A percentile compares a stretch with the other conserved stretches of the same genome.
Conservation (phyloP, 73 alveolate species). For the Uronychia setigera region DNA sequence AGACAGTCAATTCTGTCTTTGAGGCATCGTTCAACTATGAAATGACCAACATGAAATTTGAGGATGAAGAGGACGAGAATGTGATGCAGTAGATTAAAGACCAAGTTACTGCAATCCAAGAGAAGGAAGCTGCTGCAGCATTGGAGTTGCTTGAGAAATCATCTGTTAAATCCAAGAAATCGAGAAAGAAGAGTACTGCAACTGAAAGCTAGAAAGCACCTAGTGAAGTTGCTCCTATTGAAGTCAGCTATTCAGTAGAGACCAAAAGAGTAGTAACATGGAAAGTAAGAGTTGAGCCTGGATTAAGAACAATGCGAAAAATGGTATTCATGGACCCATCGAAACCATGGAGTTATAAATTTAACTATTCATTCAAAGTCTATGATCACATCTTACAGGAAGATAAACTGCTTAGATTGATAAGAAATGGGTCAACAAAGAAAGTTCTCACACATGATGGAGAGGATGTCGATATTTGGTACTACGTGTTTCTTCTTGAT, state of each 20-base stretch:
- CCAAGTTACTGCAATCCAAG: not conserved
- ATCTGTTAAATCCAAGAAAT: too few species aligned
- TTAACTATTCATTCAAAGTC: constrained; percentile 36
- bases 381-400: constrained; percentile 2
- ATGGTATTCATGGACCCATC: constrained; percentile 49
- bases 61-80: constrained; percentile 13
- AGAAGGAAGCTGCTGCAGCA: constrained; percentile 8
- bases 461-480: constrained; percentile 11
- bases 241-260: too few species aligned
- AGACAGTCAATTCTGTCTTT: constrained; percentile 10
- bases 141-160: too few species aligned
- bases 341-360: constrained; percentile 65
- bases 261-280: not conserved
- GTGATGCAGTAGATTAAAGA: not conserved
- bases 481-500: constrained; percentile 25
- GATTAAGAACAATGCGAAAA: constrained; percentile 14
- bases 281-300: constrained; percentile 40
- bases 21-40: constrained; percentile 46
- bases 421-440: constrained; percentile 33
- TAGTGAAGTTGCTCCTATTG: too few species aligned
- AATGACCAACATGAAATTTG: constrained; percentile 27
- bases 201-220: too few species aligned
- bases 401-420: constrained; percentile 4
- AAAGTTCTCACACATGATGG: constrained; percentile 8
- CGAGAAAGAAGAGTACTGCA: too few species aligned